A percentile compares a stretch with the other conserved stretches of the same genome.
Evolutionary conservation across 768 basidiomycete species (phyloP).

Genomic region (Suillus cothurnatus): DNA sequence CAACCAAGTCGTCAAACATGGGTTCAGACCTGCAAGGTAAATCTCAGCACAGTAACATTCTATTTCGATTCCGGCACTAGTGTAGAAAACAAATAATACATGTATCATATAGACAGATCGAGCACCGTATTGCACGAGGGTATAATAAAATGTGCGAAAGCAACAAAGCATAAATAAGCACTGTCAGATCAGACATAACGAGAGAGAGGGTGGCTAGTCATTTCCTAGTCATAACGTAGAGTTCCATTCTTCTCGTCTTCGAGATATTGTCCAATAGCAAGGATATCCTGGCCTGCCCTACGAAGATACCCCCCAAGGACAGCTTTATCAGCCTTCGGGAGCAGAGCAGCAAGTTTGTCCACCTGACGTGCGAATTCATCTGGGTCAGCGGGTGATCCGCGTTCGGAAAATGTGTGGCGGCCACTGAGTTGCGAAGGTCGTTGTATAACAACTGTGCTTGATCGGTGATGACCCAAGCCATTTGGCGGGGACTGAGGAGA

Average conservation of each 20-base stretch:
- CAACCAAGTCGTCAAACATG: constrained; percentile 42
- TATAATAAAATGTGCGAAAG: constrained; percentile 20
- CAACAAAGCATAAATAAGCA: constrained; percentile 10
- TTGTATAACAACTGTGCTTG: constrained; percentile 28
- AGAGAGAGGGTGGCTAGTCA: too few relatives aligned
- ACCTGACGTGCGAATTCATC: constrained; percentile 67
- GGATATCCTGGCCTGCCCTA: constrained; percentile 75
- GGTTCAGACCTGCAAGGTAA: constrained; percentile 49
- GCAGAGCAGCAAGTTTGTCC: constrained; percentile 66
- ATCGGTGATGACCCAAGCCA: constrained; percentile 28
- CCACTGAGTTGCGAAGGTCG: constrained; percentile 33
- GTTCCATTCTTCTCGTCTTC: constrained; percentile 82
- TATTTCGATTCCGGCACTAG: constrained; percentile 17
- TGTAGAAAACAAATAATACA: constrained; percentile 27
- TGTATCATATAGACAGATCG: constrained; percentile 18
- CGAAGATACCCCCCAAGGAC: constrained; percentile 73
- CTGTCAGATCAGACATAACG: neutral
- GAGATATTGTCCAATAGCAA: constrained; percentile 85
- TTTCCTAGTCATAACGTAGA: constrained; percentile 44
- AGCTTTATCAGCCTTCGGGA: constrained; percentile 71
- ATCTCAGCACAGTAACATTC: neutral
- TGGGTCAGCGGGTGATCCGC: constrained; percentile 11
- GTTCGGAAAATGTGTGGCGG: constrained; percentile 18
- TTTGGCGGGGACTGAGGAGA: constrained; percentile 30
- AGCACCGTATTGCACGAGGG: constrained; percentile 15